phyloP scores from a whole-genome alignment of 176 grass and related monocot genomes.

The Ananas comosus region DNA sequence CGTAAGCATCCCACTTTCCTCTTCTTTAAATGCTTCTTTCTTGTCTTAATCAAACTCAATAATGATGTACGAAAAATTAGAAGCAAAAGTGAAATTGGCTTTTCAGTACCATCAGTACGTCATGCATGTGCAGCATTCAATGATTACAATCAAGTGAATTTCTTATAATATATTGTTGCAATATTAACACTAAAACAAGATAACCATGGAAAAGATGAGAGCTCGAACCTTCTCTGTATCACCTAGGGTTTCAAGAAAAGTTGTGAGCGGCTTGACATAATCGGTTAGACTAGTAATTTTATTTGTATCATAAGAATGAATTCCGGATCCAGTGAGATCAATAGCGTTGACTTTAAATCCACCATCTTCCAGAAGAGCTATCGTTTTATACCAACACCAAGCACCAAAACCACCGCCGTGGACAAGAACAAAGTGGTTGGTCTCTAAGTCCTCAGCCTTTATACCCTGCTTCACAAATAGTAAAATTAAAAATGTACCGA shows the following conservation, averaged over 20 bases:
- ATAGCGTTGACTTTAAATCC: constrained; percentile 91
- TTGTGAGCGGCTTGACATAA: constrained; percentile 67
- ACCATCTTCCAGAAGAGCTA: constrained; percentile 80
- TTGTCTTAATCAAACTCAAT: too few species aligned
- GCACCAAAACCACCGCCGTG: constrained; percentile 97
- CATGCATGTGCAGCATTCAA: too few species aligned
- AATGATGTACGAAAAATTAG: too few species aligned
- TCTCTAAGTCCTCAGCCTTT: constrained; percentile 65
- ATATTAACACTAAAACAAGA: too few species aligned
- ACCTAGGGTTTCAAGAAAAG: constrained; percentile 59
- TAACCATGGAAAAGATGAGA: not conserved
- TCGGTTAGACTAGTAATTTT: constrained; percentile 65
- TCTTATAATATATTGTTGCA: not conserved
- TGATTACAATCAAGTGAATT: not conserved
- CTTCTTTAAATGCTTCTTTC: too few species aligned
- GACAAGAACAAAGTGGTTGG: constrained; percentile 75
- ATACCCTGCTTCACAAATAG: constrained; percentile 45
- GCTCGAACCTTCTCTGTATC: constrained; percentile 63
- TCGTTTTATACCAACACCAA: constrained; percentile 99
- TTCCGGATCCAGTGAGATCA: constrained; percentile 80
- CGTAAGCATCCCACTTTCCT: too few species aligned
- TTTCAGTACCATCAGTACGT: too few species aligned
- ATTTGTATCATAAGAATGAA: constrained; percentile 76
- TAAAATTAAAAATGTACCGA: not conserved
- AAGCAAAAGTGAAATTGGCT: too few species aligned